Conservation (phyloP, 768 basidiomycete genomes). For the Cystobasidiopsis lactophilus region DNA sequence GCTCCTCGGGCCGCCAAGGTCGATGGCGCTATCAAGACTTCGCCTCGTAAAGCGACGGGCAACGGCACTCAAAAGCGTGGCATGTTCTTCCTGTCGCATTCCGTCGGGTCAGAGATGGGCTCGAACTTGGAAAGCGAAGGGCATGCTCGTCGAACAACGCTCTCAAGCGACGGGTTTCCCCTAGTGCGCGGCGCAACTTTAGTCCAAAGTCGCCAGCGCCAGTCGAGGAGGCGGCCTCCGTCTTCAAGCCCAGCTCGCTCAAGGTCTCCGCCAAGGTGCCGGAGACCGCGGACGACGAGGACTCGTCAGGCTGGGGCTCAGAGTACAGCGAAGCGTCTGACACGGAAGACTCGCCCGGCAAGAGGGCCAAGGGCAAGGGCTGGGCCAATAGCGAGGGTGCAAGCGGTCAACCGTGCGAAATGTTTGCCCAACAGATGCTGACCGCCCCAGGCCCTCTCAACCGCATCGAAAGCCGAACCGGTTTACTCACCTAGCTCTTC, state of each 20-base stretch:
- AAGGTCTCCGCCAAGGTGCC: not conserved
- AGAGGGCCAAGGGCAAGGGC: not conserved
- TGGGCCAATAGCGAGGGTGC: not conserved
- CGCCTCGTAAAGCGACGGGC: too few species aligned
- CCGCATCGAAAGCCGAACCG: constrained; percentile 7
- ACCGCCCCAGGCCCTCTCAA: constrained; percentile 8
- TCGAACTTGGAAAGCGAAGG: constrained; percentile 16
- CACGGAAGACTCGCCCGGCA: not conserved
- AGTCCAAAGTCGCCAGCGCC: too few species aligned
- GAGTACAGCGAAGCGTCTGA: constrained; percentile 13
- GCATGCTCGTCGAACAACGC: constrained; percentile 3
- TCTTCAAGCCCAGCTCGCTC: not conserved
- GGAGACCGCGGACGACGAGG: constrained; percentile 8
- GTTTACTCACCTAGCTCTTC: constrained; percentile 18
- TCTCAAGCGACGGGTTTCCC: too few species aligned
- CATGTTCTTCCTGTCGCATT: too few species aligned
- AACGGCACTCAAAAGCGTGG: too few species aligned
- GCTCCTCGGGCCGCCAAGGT: too few species aligned
- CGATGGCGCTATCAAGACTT: too few species aligned
- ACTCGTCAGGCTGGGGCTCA: constrained; percentile 16
- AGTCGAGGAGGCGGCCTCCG: not conserved
- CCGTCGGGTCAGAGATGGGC: constrained; percentile 12
- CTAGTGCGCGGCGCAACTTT: too few species aligned
- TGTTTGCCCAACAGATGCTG: constrained; percentile 12
- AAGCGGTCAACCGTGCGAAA: not conserved